phyloP scores from a whole-genome alignment of 306 rosid genomes.

The Gillenia trifoliata region DNA sequence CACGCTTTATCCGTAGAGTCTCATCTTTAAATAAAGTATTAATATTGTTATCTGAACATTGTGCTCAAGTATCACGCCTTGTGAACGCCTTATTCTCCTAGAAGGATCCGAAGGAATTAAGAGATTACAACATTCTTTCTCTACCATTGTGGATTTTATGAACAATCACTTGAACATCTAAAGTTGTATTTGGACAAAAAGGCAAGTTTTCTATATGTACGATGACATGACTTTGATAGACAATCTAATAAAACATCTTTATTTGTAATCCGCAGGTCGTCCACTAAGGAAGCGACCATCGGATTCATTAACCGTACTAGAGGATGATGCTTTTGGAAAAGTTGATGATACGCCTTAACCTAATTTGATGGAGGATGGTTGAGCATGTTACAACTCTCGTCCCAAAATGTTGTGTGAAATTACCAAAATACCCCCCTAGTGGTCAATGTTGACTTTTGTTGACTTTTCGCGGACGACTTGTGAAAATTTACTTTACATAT shows the following conservation, averaged over 20 bases:
- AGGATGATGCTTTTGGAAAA: constrained; percentile 69
- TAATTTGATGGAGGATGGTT: constrained; percentile 59
- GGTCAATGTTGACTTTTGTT: no score
- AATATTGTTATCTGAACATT: no score
- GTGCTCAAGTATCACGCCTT: constrained; percentile 67
- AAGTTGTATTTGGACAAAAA: constrained; percentile 47
- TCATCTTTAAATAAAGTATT: not conserved
- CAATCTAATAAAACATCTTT: not conserved
- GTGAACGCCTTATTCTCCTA: constrained; percentile 84
- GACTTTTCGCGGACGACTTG: no score
- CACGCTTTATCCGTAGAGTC: not conserved
- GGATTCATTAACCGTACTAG: constrained; percentile 28
- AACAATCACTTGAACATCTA: constrained; percentile 57
- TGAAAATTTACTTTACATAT: no score
- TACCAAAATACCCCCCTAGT: no score
- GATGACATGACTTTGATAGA: not conserved
- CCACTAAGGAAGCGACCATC: constrained; percentile 24
- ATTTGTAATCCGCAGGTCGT: constrained; percentile 37
- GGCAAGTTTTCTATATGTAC: constrained; percentile 33
- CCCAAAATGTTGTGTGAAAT: no score
- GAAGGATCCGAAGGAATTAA: constrained; percentile 61
- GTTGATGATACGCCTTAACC: constrained; percentile 67
- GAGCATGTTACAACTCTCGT: no score
- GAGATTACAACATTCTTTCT: constrained; percentile 92
- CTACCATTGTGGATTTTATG: constrained; percentile 78